phyloP scores from a whole-genome alignment of 106 monocot species.

The Cymbidium sinense region DNA sequence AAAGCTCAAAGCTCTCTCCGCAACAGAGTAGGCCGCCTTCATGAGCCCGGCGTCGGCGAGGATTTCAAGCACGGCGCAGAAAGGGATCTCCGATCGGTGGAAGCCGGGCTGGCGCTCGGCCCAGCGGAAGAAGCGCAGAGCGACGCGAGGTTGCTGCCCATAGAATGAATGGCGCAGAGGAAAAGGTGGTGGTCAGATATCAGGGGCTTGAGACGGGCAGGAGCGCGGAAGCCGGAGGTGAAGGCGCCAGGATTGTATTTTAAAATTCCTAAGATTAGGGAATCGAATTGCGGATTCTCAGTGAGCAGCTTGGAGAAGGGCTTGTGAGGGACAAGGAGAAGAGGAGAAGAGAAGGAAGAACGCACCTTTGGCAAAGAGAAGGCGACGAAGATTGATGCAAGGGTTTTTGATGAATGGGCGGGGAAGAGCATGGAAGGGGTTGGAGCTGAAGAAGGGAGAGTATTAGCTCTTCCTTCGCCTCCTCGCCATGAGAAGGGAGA shows the following conservation, averaged over 20 bases:
- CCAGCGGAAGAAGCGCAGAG: conserved; percentile 68
- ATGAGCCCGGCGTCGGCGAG: conserved; percentile 35
- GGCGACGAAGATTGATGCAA: neutral
- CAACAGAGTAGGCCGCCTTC: conserved; percentile 36
- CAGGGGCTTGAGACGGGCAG: conserved; percentile 2
- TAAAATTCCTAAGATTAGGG: conserved; percentile 18
- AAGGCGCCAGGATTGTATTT: conserved; percentile 15
- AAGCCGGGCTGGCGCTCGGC: conserved; percentile 43
- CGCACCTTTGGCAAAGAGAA: neutral
- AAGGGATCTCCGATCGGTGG: conserved; percentile 23
- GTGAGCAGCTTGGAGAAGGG: conserved; percentile 4
- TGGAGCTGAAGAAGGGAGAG: neutral
- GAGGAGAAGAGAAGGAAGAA: neutral
- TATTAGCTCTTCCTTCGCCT: neutral
- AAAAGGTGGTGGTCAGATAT: conserved; percentile 8
- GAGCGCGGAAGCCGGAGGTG: conserved; percentile 5
- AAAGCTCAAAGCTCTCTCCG: conserved; percentile 13
- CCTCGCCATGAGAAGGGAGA: conserved; percentile 5
- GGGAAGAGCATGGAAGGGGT: conserved; percentile 15
- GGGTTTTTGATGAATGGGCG: conserved; percentile 10
- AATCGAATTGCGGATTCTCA: conserved; percentile 15
- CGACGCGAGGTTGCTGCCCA: conserved; percentile 31
- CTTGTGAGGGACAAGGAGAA: conserved; percentile 1
- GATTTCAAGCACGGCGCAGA: conserved; percentile 35
- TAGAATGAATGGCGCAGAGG: conserved; percentile 26